Conservation (phyloP, 139 green algal genomes). For the Closterium sp. region DNA sequence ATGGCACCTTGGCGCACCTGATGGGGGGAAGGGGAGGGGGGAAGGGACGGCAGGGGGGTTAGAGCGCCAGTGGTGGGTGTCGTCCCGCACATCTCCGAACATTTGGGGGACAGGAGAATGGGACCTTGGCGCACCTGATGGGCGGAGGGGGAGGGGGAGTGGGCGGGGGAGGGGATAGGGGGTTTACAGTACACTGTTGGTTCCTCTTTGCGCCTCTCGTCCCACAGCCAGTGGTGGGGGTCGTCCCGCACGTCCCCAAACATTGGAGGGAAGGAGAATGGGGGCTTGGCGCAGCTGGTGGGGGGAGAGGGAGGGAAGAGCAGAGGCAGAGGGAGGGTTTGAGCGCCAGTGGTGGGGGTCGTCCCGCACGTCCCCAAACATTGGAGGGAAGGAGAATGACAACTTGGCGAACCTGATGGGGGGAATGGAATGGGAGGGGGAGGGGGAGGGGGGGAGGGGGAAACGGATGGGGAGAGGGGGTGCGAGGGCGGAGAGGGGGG, state of each 20-base stretch:
- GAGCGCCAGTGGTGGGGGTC: too few species aligned
- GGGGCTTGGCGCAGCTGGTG: too few species aligned
- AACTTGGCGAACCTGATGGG: too few species aligned
- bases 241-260: too few species aligned
- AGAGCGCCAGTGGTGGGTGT: constrained; percentile 22
- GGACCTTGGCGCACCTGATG: too few species aligned
- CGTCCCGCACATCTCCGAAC: background rate
- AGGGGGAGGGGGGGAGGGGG: background rate
- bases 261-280: too few species aligned
- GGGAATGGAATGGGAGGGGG: too few species aligned
- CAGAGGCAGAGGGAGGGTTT: background rate
- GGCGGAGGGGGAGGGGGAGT: too few species aligned
- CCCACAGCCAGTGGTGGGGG: constrained; percentile 32
- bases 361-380: too few species aligned
- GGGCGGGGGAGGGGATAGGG: background rate
- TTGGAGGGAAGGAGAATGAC: too few species aligned
- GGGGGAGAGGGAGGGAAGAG: too few species aligned
- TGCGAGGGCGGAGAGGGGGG: background rate
- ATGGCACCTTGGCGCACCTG: too few species aligned
- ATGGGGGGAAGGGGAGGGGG: background rate
- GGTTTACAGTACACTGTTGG: background rate
- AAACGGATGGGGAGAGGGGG: background rate
- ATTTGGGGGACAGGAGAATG: background rate
- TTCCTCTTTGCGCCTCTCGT: constrained; percentile 1
- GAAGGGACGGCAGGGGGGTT: background rate